Evolutionary conservation across 106 monocot species (phyloP).

Genomic region (Dendrobium officinale): DNA sequence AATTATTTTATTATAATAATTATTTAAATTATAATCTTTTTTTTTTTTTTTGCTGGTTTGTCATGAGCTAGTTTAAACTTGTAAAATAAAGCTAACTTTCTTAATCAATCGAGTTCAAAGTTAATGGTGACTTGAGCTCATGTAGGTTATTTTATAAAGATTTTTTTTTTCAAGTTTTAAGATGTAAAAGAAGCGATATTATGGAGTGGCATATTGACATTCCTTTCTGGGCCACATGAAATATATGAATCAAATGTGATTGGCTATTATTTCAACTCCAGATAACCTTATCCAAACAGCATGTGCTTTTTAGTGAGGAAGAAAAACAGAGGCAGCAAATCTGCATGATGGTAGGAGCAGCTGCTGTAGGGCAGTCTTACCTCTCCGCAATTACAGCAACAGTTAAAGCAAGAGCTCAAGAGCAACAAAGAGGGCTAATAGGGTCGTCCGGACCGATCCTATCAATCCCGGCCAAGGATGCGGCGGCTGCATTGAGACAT

Average conservation of each 20-base stretch:
- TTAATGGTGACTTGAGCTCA: too few relatives aligned
- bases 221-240: neutral
- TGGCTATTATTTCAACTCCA: neutral
- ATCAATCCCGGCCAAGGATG: slow-evolving; percentile 36
- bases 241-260: neutral
- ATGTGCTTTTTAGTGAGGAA: neutral
- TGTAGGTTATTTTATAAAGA: too few relatives aligned
- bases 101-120: too few relatives aligned
- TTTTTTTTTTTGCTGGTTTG: too few relatives aligned
- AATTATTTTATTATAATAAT: too few relatives aligned
- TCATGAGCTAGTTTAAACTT: too few relatives aligned
- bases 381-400: neutral
- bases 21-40: too few relatives aligned
- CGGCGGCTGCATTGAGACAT: slow-evolving; percentile 16
- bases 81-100: too few relatives aligned
- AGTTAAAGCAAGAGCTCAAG: neutral
- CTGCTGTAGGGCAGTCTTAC: neutral
- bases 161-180: too few relatives aligned
- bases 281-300: neutral
- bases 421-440: slow-evolving; percentile 10
- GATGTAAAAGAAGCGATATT: too few relatives aligned
- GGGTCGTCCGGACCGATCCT: slow-evolving; percentile 43
- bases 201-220: too few relatives aligned
- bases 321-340: neutral
- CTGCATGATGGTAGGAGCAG: neutral